These are phyloP conservation scores for Lanmaoa rubissima DNA, from an alignment of 768 basidiomycete species.

Conservation along the genomic window DNA sequence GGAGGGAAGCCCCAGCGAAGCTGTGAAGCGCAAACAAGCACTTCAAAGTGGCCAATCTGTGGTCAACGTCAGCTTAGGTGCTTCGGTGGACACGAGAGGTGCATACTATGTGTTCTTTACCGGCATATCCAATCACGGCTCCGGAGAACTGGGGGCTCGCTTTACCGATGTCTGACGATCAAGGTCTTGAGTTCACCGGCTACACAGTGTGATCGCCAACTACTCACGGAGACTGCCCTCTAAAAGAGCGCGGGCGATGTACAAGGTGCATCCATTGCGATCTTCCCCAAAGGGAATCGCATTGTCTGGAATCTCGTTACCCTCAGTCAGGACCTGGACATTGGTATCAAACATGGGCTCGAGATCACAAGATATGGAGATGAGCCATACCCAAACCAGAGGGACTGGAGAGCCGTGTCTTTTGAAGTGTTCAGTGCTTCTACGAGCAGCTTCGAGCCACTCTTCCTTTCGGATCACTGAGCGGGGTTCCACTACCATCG, in stretches of 20 bases:
- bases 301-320: conserved; percentile 33
- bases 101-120: conserved; percentile 34
- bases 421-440: conserved; percentile 31
- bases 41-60: conserved; percentile 32
- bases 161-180: conserved; percentile 33
- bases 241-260: conserved; percentile 32
- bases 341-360: not conserved
- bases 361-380: not conserved
- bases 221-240: conserved; percentile 32
- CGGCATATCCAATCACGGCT: conserved; percentile 33
- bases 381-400: conserved; percentile 30
- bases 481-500: conserved; percentile 8
- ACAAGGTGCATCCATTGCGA: conserved; percentile 26
- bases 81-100: not conserved
- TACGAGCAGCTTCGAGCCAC: conserved; percentile 30
- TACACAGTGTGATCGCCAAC: not conserved
- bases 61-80: not conserved
- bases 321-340: conserved; percentile 29
- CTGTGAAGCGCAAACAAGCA: conserved; percentile 34
- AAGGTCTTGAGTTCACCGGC: not conserved
- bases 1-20: conserved; percentile 31
- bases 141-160: conserved; percentile 32
- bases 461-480: conserved; percentile 25
- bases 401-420: conserved; percentile 29
- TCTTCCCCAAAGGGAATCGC: conserved; percentile 35